Evolutionary conservation across 140 eudicot genomes (phyloP), one percentile per base, ranked within the genome.

Genomic region (Senecio squalidus): DNA sequence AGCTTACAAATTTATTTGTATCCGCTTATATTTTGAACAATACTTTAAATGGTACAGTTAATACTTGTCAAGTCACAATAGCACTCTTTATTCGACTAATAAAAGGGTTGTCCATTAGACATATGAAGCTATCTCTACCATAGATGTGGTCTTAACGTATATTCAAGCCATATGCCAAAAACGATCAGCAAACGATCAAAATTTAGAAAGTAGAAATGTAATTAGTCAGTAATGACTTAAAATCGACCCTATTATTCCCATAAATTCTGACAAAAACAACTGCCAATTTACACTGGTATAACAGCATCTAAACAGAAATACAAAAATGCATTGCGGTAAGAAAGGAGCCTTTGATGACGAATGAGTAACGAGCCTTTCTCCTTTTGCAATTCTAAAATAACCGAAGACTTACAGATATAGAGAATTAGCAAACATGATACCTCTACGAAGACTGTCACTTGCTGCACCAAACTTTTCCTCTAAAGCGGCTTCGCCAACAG

Each of bases 401-500:
- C 14, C 9, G 22, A 34, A 34, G 17, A 28, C 8, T 72, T 46
- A 84, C 55, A 84, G 67, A 66, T 92, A 92, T 13, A 86, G 62
- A 59, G 96, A 92, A 62, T 92, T 92, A 16, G 98, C 98, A 75
- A 91, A 91, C 98, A 91, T 92, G 38, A 92, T 92, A 31, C 98
- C 98, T 36, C 86, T 89, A 6, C 96, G 92, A 9, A 92, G 79
- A 72, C 98, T 87, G 16, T 78, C 98, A 68, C 98, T 87, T 3
- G 96, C 98, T 2, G 88, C 96, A 13, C 61, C 73, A 60, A 92
- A 92, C 73, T 92, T 87, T 28, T 68, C 75, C 81, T 86, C 98
- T 25, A 92, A 74, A 62, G 68, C 83, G 28, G 74, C 82, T 75
- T 92, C 95, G 34, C 98, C 98, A 25, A 92, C 98, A 29, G 96